Percentiles rank a stretch among this genome's conserved stretches.
These are phyloP conservation scores for Dentipellis sp. DNA, from an alignment of 768 basidiomycete genomes.

Conservation along the genomic window DNA sequence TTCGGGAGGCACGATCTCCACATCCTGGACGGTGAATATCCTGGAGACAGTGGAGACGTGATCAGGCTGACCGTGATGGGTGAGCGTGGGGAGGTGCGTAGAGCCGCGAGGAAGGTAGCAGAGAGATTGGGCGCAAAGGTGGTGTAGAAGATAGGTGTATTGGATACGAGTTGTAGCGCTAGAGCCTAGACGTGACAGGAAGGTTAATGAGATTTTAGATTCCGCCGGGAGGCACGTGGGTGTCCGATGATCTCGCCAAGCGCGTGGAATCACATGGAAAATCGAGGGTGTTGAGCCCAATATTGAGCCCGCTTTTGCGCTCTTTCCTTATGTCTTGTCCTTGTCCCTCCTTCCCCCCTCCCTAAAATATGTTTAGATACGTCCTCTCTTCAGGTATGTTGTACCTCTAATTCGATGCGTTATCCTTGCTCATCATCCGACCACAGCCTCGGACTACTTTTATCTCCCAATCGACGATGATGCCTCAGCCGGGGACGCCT, in stretches of 20 bases:
- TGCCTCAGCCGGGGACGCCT: conserved; percentile 29
- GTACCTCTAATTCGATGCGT: background rate
- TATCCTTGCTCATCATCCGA: background rate
- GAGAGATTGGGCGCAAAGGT: conserved; percentile 15
- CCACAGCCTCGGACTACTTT: conserved; percentile 51
- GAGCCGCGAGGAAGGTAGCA: conserved; percentile 27
- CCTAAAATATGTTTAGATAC: conserved; percentile 10
- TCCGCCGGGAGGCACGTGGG: no score
- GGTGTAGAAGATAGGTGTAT: background rate
- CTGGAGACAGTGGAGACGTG: conserved; percentile 21
- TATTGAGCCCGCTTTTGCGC: background rate
- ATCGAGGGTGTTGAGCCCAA: background rate
- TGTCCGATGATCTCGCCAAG: no score
- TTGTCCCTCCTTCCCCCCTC: background rate
- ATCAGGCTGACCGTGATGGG: conserved; percentile 87
- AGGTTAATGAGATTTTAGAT: no score
- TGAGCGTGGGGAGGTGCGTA: conserved; percentile 68
- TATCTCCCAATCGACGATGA: conserved; percentile 52
- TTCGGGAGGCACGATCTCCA: conserved; percentile 79
- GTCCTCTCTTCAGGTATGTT: conserved; percentile 14
- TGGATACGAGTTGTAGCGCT: no score
- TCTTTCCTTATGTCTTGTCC: background rate
- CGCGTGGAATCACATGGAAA: background rate
- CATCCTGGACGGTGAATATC: conserved; percentile 23
- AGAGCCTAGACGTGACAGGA: no score